phyloP scores from a whole-genome alignment of 2,329 filamentous ascomycete species.

The Monosporascus sp. region DNA sequence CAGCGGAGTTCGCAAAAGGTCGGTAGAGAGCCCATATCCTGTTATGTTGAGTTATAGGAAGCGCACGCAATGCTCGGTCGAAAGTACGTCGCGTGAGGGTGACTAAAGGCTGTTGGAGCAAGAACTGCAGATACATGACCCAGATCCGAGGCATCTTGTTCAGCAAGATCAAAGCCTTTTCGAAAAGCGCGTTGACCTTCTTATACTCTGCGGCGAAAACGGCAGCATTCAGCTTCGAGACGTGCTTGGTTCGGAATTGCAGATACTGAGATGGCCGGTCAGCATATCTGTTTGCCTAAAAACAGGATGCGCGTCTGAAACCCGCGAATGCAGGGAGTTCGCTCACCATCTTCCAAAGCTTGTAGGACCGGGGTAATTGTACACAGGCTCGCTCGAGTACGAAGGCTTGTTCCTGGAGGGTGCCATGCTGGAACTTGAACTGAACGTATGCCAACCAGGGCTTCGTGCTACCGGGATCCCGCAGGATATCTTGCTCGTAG shows the following conservation, averaged over 20 bases:
- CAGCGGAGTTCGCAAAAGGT: slow-evolving; percentile 85
- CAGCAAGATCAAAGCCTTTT: slow-evolving; percentile 83
- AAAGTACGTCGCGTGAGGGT: slow-evolving; percentile 83
- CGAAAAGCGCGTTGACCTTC: slow-evolving; percentile 93
- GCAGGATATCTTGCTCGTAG: slow-evolving; percentile 93
- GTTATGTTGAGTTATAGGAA: slow-evolving; percentile 93
- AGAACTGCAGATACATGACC: slow-evolving; percentile 93
- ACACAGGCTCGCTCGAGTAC: slow-evolving; percentile 87
- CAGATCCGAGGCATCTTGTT: slow-evolving; percentile 99
- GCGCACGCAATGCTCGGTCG: slow-evolving; percentile 82
- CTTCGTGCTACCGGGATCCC: slow-evolving; percentile 78
- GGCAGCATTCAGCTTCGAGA: slow-evolving; percentile 77
- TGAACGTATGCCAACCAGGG: slow-evolving; percentile 94
- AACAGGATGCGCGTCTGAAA: neutral
- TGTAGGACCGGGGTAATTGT: slow-evolving; percentile 90
- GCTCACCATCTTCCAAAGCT: slow-evolving; percentile 89
- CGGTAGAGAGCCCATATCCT: slow-evolving; percentile 91
- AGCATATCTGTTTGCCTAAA: slow-evolving; percentile 9
- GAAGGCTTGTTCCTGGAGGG: slow-evolving; percentile 75
- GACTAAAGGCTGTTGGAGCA: slow-evolving; percentile 86
- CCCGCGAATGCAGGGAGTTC: slow-evolving; percentile 1
- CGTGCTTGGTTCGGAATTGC: slow-evolving; percentile 73
- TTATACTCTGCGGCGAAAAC: slow-evolving; percentile 74
- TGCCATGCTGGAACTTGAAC: slow-evolving; percentile 85
- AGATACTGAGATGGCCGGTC: slow-evolving; percentile 59